Evolutionary conservation across 352 stramenopile genomes (phyloP).

Genomic region (Aphanomyces astaci): DNA sequence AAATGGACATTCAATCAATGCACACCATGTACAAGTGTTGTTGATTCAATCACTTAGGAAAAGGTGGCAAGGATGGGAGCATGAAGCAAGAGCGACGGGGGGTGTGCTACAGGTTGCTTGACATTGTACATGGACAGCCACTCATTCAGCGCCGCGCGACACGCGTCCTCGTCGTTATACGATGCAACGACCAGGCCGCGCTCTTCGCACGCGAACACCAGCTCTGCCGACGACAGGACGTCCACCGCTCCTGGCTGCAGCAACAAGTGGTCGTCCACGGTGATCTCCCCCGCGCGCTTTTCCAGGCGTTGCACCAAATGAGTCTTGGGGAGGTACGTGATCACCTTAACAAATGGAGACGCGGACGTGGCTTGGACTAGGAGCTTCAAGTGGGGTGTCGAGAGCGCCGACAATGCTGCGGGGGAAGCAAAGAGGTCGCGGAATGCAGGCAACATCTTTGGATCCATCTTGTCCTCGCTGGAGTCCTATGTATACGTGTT

Average conservation of each 20-base stretch:
- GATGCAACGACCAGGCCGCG: conserved; percentile 50
- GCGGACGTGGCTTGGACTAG: conserved; percentile 49
- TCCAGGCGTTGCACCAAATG: conserved; percentile 41
- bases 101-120: conserved; percentile 28
- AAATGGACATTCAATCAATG: too few species aligned
- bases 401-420: conserved; percentile 38
- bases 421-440: conserved; percentile 23
- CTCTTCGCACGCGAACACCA: conserved; percentile 81
- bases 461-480: conserved; percentile 6
- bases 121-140: conserved; percentile 75
- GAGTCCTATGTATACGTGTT: not conserved
- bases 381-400: conserved; percentile 40
- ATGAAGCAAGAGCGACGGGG: conserved; percentile 61
- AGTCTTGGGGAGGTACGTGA: conserved; percentile 30
- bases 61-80: conserved; percentile 31
- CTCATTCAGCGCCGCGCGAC: conserved; percentile 44
- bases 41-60: not conserved
- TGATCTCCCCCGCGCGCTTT: conserved; percentile 51
- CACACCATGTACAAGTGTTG: too few species aligned
- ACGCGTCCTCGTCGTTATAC: conserved; percentile 54
- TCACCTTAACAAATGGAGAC: conserved; percentile 38
- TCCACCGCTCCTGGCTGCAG: conserved; percentile 53
- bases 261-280: conserved; percentile 65
- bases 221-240: conserved; percentile 59
- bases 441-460: conserved; percentile 9